phyloP scores from a whole-genome alignment of 305 asterid genomes.

The Fraxinus nigra region DNA sequence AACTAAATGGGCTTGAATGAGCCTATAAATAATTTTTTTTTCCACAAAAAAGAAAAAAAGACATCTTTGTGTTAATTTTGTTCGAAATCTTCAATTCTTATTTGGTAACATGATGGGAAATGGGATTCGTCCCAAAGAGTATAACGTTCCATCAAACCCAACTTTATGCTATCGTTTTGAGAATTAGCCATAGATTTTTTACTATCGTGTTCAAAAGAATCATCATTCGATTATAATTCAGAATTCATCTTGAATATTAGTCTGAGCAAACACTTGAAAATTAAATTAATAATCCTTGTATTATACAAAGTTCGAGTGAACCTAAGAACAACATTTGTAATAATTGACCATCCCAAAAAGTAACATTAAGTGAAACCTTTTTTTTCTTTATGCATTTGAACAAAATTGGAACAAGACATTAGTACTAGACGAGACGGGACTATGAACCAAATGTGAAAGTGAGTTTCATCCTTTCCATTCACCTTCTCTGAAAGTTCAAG shows the following conservation, averaged over 20 bases:
- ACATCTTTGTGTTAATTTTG: too few relatives aligned
- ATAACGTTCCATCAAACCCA: background rate
- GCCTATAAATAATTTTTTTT: too few relatives aligned
- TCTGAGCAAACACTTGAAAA: background rate
- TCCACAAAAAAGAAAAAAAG: too few relatives aligned
- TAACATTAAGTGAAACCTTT: background rate
- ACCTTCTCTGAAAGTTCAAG: constrained; percentile 75
- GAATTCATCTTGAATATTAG: background rate
- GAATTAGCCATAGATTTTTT: background rate
- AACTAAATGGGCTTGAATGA: too few relatives aligned
- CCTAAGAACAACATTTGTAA: background rate
- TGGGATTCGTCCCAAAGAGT: background rate
- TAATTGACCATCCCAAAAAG: background rate
- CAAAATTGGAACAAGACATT: background rate
- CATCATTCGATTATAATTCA: background rate
- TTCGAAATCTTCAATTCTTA: too few relatives aligned
- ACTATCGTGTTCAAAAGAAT: background rate
- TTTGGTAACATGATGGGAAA: background rate
- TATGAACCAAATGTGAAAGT: background rate
- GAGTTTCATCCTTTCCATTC: constrained; percentile 1
- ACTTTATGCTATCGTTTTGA: background rate
- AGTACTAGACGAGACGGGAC: background rate
- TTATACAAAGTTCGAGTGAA: background rate
- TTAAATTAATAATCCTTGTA: background rate
- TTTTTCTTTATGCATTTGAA: background rate